Conservation (phyloP, 2,329 filamentous ascomycete species). For the Ascochyta clinopodiicola region DNA sequence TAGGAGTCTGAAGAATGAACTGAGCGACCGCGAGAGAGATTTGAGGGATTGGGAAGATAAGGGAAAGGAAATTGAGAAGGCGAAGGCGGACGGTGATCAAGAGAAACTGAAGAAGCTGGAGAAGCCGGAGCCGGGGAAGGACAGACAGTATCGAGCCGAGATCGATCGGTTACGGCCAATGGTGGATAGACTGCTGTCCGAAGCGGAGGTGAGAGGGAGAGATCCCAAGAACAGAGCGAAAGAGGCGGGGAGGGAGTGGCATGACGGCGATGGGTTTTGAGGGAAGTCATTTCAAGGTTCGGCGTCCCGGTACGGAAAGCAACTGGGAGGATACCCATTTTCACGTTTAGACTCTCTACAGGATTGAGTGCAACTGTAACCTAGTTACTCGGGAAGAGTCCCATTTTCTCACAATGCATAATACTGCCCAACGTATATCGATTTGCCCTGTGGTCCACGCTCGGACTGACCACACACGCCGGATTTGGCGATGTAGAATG, state of each 20-base stretch:
- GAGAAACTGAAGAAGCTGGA: slow-evolving; percentile 39
- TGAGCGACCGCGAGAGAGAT: slow-evolving; percentile 51
- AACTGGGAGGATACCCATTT: slow-evolving; percentile 2
- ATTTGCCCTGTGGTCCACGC: neutral
- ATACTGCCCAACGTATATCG: neutral
- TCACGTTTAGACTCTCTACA: neutral
- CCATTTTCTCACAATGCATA: neutral
- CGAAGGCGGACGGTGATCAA: slow-evolving; percentile 43
- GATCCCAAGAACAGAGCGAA: slow-evolving; percentile 59
- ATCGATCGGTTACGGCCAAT: slow-evolving; percentile 54
- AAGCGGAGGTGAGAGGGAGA: slow-evolving; percentile 59
- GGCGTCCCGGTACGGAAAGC: slow-evolving; percentile 1
- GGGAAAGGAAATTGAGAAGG: slow-evolving; percentile 45
- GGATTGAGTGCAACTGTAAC: neutral
- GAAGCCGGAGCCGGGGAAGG: slow-evolving; percentile 48
- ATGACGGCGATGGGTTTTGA: slow-evolving; percentile 63
- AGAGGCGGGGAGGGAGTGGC: slow-evolving; percentile 62
- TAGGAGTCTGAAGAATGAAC: slow-evolving; percentile 54
- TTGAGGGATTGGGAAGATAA: slow-evolving; percentile 53
- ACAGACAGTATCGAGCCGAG: slow-evolving; percentile 51
- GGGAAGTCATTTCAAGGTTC: neutral
- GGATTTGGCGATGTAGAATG: slow-evolving; percentile 13
- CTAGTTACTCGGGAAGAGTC: neutral
- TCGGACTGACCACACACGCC: neutral
- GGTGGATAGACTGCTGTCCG: slow-evolving; percentile 51